phyloP scores from a whole-genome alignment of 2,329 filamentous ascomycete species.

The Aspergillus clavatus region DNA sequence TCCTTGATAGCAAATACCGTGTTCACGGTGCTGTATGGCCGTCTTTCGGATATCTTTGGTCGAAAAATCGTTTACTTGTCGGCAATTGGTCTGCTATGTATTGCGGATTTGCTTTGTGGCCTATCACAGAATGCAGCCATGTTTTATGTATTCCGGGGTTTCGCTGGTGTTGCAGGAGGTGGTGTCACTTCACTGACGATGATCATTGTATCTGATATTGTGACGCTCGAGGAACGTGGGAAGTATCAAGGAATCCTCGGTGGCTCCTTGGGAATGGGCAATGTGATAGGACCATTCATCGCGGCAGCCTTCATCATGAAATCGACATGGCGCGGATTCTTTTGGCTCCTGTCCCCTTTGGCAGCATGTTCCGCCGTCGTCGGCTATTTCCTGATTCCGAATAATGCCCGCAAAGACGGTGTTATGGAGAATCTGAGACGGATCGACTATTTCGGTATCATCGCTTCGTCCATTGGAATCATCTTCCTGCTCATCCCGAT shows the following conservation, averaged over 20 bases:
- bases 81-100: constrained; percentile 48
- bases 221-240: constrained; percentile 55
- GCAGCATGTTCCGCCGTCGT: constrained; percentile 45
- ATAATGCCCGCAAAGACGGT: constrained; percentile 45
- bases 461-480: constrained; percentile 52
- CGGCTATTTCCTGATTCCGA: constrained; percentile 50
- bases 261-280: constrained; percentile 43
- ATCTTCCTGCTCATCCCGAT: constrained; percentile 60
- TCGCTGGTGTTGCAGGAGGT: constrained; percentile 59
- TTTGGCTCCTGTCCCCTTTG: constrained; percentile 51
- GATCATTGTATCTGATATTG: constrained; percentile 59
- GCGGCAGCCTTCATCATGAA: constrained; percentile 43
- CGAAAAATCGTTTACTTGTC: constrained; percentile 55
- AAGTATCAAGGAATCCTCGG: constrained; percentile 50
- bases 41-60: constrained; percentile 58
- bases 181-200: constrained; percentile 56
- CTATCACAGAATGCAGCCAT: constrained; percentile 52
- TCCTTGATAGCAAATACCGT: constrained; percentile 63
- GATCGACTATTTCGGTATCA: constrained; percentile 57
- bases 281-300: constrained; percentile 45
- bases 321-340: constrained; percentile 44
- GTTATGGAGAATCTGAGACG: constrained; percentile 48
- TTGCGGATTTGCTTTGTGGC: constrained; percentile 58
- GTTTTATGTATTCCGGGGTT: constrained; percentile 58
- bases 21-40: constrained; percentile 61